Evolutionary conservation across 2,329 filamentous ascomycete species (phyloP), one percentile per base, ranked within the genome.

Genomic region (Chaetomiaceae sp.): DNA sequence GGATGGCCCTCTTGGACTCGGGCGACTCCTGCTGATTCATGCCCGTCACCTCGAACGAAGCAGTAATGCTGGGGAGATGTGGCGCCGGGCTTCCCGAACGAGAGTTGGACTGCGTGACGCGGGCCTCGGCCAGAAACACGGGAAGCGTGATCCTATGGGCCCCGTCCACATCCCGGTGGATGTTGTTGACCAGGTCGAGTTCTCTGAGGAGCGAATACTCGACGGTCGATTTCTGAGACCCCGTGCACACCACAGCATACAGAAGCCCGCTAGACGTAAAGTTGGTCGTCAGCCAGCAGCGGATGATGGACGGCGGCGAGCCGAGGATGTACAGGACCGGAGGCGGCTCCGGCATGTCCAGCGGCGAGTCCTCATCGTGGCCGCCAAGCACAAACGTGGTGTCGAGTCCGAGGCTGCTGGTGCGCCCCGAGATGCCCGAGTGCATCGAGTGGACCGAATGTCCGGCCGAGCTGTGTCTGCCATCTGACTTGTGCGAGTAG

Each of bases 401-500:
- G 60, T 96, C 89, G 17, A 95, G 75, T 3, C 89, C 90, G 55
- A 97, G 75, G 68, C 91, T 96, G 67, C 91, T 96, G 46, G 88
- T 89, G 40, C 90, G 82, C 23, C 86, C 87, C 38, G 87, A 89
- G 13, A 83, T 81, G 50, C 83, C 81, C 8, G 89, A 95, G 66
- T 84, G 81, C 59, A 79, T 73, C 1, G 82, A 80, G 57, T 82
- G 78, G 38, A 79, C 72, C 5, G 85, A 93, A 60, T 92, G 86
- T 4, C 89, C 89, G n/a, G 89, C 84, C 8, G 91, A 97, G 67
- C 92, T 97, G 64, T 95, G 89, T 55, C 92, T 81, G 31, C 93
- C 93, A 65, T 99, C 92, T 0, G 93, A 97, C 65, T 95, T 95
- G 75, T 97, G 90, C 10, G 93, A 99, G 14, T 89, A 79, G 1